Evolutionary conservation across 2,329 filamentous ascomycete species (phyloP), one percentile per base, ranked within the genome.

Genomic region (Colletotrichum lupini): DNA sequence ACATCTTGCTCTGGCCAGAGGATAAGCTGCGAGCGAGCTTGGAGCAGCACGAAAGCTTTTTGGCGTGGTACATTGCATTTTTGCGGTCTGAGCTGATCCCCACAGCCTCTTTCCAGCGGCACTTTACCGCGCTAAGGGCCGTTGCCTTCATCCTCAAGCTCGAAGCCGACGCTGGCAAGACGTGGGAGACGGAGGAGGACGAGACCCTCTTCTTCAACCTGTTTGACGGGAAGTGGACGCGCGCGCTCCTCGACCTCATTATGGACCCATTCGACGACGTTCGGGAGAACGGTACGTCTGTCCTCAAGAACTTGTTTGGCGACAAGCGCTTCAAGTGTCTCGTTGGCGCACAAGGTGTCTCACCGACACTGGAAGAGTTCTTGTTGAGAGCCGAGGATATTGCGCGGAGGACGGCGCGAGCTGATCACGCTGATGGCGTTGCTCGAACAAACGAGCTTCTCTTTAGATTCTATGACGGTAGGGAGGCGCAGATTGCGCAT

Each of bases 251-350:
- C 16, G 95, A 98, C 80, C 88, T 98, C 26, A 83, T 97, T 8
- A 87, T 97, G 79, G 94, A 99, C 77, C 94, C 96, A 0, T 99
- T 97, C 78, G 97, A 98, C 70, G 97, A 99, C 81, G 93, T 98
- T 5, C 89, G 96, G 76, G 90, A 89, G 56, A 82, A 84, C 49
- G 87, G 91, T 3, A 84, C 87, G 0, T 82, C 81, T 1, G 83
- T 91, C 2, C 77, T 93, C 32, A 81, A 80, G 75, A 85, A 84
- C 65, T 77, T 89, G n/a, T 84, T 89, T 53, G 82, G 85, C 2
- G 81, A 84, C 28, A 77, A 80, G 19, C 79, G 82, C 28, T 84
- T 79, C 24, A 72, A 75, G 49, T 76, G 63, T 58, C 81, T 75
- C 30, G 26, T 75, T 63, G 72, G 70, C 53, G 52, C 24, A 14